Evolutionary conservation across 164 flowering plant genomes (phyloP), one percentile per base, ranked within the genome.

Genomic region (Malania oleifera): DNA sequence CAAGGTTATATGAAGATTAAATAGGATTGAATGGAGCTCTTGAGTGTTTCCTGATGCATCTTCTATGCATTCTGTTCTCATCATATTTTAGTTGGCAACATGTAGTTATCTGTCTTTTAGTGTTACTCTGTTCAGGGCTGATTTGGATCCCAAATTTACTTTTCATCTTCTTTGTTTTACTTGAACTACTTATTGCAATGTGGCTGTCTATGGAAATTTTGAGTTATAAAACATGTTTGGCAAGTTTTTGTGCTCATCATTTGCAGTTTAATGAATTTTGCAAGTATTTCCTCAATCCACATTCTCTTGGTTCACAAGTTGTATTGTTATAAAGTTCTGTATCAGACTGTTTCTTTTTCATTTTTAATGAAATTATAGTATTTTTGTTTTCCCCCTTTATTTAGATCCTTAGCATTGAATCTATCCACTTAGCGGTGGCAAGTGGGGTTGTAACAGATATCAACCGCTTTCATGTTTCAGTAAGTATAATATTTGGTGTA

Each of bases 391-490:
- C 59, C 34, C 31, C 7, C 62, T 51, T 12, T 50, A 44, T 67
- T 20, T 71, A 93, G 99, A 75, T 87, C 48, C 80, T 95, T 56
- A 77, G 89, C 71, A 75, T 84, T 14, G 80, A 79, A 63, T 77
- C 84, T 63, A 68, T 77, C 17, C 76, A 61, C 54, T 63, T 77
- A 43, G 70, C 77, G 27, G 67, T 95, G 56, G 83, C 96, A 56
- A 95, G 79, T 60, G 99, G 99, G 44, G 56, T 80, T 20, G 70
- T 95, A 62, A 63, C 70, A 46, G 93, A 86, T 52, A 80, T 87
- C 63, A 80, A 82, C 73, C 75, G 67, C 60, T 70, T 40, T 58
- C 85, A 81, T 78, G 85, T 95, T 62, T 80, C 82, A 38, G 99
- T 95, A 80, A 83, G 89, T 37, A 72, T 25, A 40, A 22, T 11